Base-by-base conservation (phyloP, 441 rosid genomes). In the Brassica balearica region DNA sequence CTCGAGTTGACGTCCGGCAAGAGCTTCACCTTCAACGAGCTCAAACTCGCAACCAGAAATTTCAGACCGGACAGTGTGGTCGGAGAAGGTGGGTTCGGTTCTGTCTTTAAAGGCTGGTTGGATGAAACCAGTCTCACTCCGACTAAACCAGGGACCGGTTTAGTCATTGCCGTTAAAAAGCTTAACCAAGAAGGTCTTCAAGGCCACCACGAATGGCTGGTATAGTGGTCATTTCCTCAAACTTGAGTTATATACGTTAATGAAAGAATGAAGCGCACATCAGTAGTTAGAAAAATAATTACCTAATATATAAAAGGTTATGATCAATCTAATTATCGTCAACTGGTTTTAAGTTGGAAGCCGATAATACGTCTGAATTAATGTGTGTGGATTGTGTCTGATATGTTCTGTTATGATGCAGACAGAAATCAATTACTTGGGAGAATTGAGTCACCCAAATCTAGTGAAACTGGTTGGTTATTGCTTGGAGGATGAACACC, bases 161-260 rank as follows among this genome's bases (percentile, higher is more conserved):
- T 87, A 76, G 92, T 92, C 71, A 87, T 93, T 74, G 98, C 97
- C 6, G 98, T 87, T 15, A 93, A 93, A 77, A 86, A 79, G 84
- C 96, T 93, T 61, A 88, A 89, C 85, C 94, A 86, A 80, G 97
- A 93, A 43, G 80, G 97, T 56, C 79, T 81, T 25, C 98, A 93
- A 78, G 97, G 98, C 73, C 97, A 93, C 82, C 93, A 87, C 74
- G 97, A 93, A 87, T 92, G 98, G 98, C 80, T 94, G 95, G 98
- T 94, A 68, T 14, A 65, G 6, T 74, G 25, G 65, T 22, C 71
- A 65, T 53, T 65, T 34, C 58, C 20, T 20, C 15, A 63, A 43
- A 7, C 34, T 48, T 27, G 14, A 29, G 22, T 7, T 63, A 48
- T 70, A 7, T 72, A 3, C 25, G 0, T 58, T 43, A 11, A 11